Conservation (phyloP, 805 yeast genomes). For the Candida sakaeoensis region DNA sequence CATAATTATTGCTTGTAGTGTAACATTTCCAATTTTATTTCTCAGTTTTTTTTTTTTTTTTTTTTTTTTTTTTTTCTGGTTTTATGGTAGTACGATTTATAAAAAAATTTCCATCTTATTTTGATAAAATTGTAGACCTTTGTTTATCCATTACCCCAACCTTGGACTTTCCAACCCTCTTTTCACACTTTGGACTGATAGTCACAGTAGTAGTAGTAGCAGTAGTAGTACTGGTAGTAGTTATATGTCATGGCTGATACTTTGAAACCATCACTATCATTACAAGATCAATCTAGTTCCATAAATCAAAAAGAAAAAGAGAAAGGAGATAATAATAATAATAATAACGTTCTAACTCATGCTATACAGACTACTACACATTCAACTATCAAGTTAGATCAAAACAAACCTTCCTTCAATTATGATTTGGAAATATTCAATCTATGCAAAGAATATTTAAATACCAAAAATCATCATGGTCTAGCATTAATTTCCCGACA, state of each 20-base stretch:
- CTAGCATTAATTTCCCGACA: slow-evolving; percentile 79
- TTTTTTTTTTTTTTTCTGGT: neutral
- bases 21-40: too few relatives aligned
- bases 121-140: neutral
- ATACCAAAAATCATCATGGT: slow-evolving; percentile 63
- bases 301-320: too few relatives aligned
- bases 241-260: slow-evolving; percentile 1
- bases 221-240: too few relatives aligned
- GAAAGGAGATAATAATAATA: neutral
- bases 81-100: neutral
- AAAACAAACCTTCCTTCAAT: slow-evolving; percentile 22
- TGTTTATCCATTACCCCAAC: neutral
- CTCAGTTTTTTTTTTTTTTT: neutral
- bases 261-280: neutral
- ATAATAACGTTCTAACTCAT: neutral
- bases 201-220: neutral
- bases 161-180: neutral
- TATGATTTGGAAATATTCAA: slow-evolving; percentile 46
- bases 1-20: too few relatives aligned
- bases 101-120: neutral
- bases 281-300: too few relatives aligned
- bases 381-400: slow-evolving; percentile 4
- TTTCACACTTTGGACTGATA: neutral
- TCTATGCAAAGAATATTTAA: slow-evolving; percentile 53
- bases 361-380: neutral